These are phyloP conservation scores for Stephanodiscus triporus DNA, from an alignment of 108 stramenopile genomes.

Conservation along the genomic window DNA sequence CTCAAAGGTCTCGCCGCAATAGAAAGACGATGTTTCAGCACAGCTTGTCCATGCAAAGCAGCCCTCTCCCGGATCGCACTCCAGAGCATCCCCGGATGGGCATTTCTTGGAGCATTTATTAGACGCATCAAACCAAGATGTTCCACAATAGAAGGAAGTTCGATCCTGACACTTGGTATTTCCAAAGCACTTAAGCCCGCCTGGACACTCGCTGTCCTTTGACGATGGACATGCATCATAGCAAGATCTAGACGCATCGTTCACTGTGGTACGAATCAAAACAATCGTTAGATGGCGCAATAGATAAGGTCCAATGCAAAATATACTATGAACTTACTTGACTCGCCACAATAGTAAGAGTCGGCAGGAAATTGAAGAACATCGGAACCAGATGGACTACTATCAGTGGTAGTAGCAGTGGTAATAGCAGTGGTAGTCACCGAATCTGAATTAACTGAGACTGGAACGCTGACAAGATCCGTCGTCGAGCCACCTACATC, in stretches of 20 bases:
- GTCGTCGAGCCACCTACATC: neutral
- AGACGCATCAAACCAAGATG: slow-evolving; percentile 29
- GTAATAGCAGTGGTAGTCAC: neutral
- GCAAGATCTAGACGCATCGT: slow-evolving; percentile 39
- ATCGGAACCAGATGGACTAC: neutral
- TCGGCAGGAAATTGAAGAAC: slow-evolving; percentile 6
- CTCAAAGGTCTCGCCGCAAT: slow-evolving; percentile 31
- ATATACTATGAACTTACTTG: neutral
- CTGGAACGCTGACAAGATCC: neutral
- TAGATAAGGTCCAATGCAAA: neutral
- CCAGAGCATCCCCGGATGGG: slow-evolving; percentile 19
- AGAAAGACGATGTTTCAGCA: slow-evolving; percentile 23
- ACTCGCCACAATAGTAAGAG: slow-evolving; percentile 17
- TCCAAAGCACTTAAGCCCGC: slow-evolving; percentile 26
- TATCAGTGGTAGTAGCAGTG: slow-evolving; percentile 1
- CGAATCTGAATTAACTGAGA: neutral
- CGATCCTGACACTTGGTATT: slow-evolving; percentile 21
- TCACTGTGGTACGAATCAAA: slow-evolving; percentile 3
- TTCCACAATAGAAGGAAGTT: slow-evolving; percentile 25
- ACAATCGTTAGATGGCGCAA: neutral
- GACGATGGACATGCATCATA: slow-evolving; percentile 27
- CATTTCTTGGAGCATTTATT: slow-evolving; percentile 20
- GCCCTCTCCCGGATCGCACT: slow-evolving; percentile 31
- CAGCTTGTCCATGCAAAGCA: slow-evolving; percentile 34
- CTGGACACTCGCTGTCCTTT: slow-evolving; percentile 26